Evolutionary conservation across 371 early-diverging fungal species (phyloP).

Genomic region (Phascolomyces articulosus): DNA sequence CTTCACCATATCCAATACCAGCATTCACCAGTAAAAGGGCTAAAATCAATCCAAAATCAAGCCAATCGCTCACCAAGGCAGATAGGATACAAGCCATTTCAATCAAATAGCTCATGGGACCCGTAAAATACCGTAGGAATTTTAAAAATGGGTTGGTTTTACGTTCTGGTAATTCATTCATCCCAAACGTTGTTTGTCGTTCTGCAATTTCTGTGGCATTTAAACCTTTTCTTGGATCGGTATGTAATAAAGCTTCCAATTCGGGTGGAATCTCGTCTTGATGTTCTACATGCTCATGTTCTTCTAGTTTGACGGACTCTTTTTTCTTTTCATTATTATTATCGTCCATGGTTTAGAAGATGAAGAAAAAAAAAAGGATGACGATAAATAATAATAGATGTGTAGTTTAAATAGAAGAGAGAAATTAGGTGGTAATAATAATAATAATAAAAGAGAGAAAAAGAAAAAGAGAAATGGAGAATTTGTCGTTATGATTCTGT

Average conservation of each 20-base stretch:
- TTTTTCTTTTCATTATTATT: background rate
- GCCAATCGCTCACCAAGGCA: conserved; percentile 76
- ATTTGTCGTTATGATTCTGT: background rate
- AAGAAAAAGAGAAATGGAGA: background rate
- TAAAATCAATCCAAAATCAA: conserved; percentile 87
- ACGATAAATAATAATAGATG: background rate
- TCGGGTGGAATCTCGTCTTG: conserved; percentile 71
- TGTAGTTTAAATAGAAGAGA: background rate
- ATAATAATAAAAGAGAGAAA: too few relatives aligned
- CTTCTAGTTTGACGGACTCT: conserved; percentile 35
- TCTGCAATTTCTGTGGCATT: conserved; percentile 55
- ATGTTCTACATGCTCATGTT: conserved; percentile 69
- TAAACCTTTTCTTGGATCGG: conserved; percentile 66
- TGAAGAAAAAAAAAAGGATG: too few relatives aligned
- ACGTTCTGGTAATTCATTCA: conserved; percentile 76
- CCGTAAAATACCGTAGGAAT: conserved; percentile 86
- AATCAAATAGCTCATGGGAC: conserved; percentile 88
- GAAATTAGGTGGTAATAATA: too few relatives aligned
- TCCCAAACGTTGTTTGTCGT: conserved; percentile 66
- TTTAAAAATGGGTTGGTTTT: conserved; percentile 82
- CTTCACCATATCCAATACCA: conserved; percentile 87
- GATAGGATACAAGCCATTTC: conserved; percentile 80
- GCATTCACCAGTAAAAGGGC: conserved; percentile 87
- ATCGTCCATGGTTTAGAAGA: background rate
- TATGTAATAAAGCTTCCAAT: conserved; percentile 69